Evolutionary conservation across 805 yeast genomes (phyloP).

Genomic region (Candida khao-thaluensis): DNA sequence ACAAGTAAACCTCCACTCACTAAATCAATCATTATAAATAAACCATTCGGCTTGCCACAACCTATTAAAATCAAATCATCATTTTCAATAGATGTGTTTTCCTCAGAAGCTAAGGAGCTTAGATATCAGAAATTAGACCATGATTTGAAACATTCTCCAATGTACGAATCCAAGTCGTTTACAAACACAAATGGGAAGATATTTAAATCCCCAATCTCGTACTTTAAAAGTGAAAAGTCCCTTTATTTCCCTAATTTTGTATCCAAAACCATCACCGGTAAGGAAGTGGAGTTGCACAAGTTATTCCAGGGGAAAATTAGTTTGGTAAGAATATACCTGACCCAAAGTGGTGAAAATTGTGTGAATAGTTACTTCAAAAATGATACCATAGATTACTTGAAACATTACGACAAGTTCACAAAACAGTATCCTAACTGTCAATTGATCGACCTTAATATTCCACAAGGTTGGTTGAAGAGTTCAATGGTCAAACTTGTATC

Average conservation of each 20-base stretch:
- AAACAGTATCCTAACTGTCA: slow-evolving; percentile 54
- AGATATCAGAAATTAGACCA: slow-evolving; percentile 41
- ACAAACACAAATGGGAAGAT: slow-evolving; percentile 81
- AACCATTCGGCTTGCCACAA: slow-evolving; percentile 39
- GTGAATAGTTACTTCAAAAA: slow-evolving; percentile 58
- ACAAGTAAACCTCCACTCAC: slow-evolving; percentile 41
- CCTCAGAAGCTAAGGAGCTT: slow-evolving; percentile 35
- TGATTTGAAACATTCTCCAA: slow-evolving; percentile 43
- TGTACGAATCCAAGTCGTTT: slow-evolving; percentile 45
- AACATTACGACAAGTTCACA: slow-evolving; percentile 37
- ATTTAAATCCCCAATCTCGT: slow-evolving; percentile 78
- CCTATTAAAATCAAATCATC: slow-evolving; percentile 16
- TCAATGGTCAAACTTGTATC: slow-evolving; percentile 51
- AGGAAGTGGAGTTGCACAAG: slow-evolving; percentile 36
- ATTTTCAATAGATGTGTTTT: slow-evolving; percentile 29
- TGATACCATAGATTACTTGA: slow-evolving; percentile 41
- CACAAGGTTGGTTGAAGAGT: slow-evolving; percentile 72
- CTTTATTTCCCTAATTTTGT: slow-evolving; percentile 78
- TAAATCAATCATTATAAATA: slow-evolving; percentile 27
- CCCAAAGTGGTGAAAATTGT: slow-evolving; percentile 69
- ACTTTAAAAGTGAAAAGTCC: slow-evolving; percentile 70
- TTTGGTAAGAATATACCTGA: slow-evolving; percentile 64
- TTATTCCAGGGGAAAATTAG: slow-evolving; percentile 51
- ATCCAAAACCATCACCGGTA: slow-evolving; percentile 50
- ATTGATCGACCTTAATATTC: slow-evolving; percentile 72